A percentile compares a stretch with the other conserved stretches of the same genome.
Conservation (phyloP, 441 rosid species). For the Hura crepitans region DNA sequence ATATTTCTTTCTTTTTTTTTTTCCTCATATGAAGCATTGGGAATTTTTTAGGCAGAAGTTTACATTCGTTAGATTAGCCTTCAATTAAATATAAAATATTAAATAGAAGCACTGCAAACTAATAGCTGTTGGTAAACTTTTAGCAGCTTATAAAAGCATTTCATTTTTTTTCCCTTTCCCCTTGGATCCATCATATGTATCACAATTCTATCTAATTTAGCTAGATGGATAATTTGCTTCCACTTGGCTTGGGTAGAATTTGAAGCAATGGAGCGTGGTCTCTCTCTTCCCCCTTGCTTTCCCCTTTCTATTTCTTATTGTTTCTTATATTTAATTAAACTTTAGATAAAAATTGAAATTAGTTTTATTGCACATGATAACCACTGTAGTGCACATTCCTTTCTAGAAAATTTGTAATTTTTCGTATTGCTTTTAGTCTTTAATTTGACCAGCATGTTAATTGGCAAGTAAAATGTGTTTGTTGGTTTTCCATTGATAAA, state of each 20-base stretch:
- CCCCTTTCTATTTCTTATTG: background rate
- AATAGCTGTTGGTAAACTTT: background rate
- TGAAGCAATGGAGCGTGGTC: background rate
- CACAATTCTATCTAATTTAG: background rate
- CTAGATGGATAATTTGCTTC: background rate
- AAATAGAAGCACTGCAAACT: background rate
- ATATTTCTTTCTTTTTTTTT: background rate
- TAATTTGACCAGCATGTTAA: background rate
- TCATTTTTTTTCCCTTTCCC: background rate
- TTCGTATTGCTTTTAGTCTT: too few relatives aligned
- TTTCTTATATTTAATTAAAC: background rate
- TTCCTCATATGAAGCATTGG: background rate
- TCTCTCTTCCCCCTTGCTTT: background rate
- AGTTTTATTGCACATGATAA: background rate
- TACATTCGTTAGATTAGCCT: background rate
- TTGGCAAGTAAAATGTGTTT: background rate
- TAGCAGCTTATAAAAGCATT: background rate
- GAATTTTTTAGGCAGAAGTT: background rate
- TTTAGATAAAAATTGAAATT: too few relatives aligned
- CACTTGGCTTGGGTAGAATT: background rate
- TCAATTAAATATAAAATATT: background rate
- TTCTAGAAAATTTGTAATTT: background rate
- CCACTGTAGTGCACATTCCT: background rate
- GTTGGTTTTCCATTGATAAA: background rate
- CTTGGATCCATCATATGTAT: background rate